A percentile compares a stretch with the other conserved stretches of the same genome.
Conservation (phyloP, 2,329 filamentous ascomycete species). For the Aspergillus unguis region DNA sequence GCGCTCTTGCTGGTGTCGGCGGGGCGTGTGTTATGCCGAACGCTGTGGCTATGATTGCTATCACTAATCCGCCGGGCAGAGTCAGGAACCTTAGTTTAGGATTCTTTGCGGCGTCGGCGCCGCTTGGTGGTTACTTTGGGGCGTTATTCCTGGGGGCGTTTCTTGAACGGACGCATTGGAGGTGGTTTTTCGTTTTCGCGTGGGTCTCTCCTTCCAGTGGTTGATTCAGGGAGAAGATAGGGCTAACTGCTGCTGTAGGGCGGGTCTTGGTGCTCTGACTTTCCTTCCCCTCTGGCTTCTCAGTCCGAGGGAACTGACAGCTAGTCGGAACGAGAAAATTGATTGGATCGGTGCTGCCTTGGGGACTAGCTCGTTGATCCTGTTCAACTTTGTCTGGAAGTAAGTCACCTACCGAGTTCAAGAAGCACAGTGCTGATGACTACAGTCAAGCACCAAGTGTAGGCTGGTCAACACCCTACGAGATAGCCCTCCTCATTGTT, state of each 20-base stretch:
- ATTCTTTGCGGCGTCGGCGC: conserved; percentile 49
- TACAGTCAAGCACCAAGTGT: conserved; percentile 44
- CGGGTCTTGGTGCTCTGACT: conserved; percentile 22
- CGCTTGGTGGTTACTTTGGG: conserved; percentile 46
- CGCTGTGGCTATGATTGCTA: conserved; percentile 49
- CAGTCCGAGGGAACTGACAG: conserved; percentile 28
- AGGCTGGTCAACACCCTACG: conserved; percentile 46
- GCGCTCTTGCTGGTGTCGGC: conserved; percentile 51
- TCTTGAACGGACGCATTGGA: conserved; percentile 35
- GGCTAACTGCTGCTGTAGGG: conserved; percentile 14
- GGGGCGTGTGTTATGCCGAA: conserved; percentile 54
- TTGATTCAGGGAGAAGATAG: background rate
- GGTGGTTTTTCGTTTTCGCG: conserved; percentile 44
- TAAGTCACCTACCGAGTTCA: conserved; percentile 37
- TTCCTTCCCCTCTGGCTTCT: conserved; percentile 27
- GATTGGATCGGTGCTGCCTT: conserved; percentile 43
- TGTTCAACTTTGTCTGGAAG: conserved; percentile 55
- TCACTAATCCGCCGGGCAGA: conserved; percentile 47
- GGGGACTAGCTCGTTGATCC: conserved; percentile 40
- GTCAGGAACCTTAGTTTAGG: conserved; percentile 47
- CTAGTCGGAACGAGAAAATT: conserved; percentile 38
- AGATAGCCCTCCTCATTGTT: conserved; percentile 39
- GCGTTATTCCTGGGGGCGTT: conserved; percentile 42
- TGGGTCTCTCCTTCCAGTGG: conserved; percentile 15
- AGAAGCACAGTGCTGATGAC: background rate